These are phyloP conservation scores for Nemania serpens DNA, from an alignment of 2,329 filamentous ascomycete genomes.

Conservation along the genomic window DNA sequence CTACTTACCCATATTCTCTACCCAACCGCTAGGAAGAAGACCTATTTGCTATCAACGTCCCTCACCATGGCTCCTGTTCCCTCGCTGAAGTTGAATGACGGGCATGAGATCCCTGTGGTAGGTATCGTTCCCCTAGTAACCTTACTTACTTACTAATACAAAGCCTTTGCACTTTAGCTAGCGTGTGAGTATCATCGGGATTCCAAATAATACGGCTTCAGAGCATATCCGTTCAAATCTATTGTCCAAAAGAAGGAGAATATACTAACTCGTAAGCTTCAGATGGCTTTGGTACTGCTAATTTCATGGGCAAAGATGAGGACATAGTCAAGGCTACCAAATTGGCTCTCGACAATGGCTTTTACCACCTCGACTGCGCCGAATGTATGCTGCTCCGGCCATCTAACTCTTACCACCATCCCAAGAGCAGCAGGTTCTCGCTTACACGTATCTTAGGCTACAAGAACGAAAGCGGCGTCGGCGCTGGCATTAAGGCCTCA, in stretches of 20 bases:
- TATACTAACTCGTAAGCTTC: slow-evolving; percentile 40
- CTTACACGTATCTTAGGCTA: slow-evolving; percentile 50
- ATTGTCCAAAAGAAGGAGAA: background rate
- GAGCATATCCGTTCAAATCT: background rate
- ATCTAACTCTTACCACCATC: background rate
- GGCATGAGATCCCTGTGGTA: slow-evolving; percentile 72
- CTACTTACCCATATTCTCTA: background rate
- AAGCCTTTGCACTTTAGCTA: slow-evolving; percentile 48
- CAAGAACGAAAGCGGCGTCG: slow-evolving; percentile 71
- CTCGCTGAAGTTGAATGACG: slow-evolving; percentile 71
- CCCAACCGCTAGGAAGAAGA: background rate
- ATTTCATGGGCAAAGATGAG: slow-evolving; percentile 65
- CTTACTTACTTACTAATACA: background rate
- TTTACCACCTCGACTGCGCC: slow-evolving; percentile 75
- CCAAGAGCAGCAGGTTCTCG: background rate
- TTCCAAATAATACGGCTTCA: background rate
- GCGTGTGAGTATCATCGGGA: slow-evolving; percentile 46
- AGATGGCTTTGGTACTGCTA: slow-evolving; percentile 74
- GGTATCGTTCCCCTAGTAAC: slow-evolving; percentile 27
- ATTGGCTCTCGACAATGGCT: slow-evolving; percentile 69
- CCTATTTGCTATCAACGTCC: background rate
- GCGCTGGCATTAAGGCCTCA: slow-evolving; percentile 69
- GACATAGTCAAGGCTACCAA: slow-evolving; percentile 56
- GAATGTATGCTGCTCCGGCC: slow-evolving; percentile 56
- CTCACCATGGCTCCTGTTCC: background rate